Evolutionary conservation across 208 protist genomes (phyloP), one percentile per base, ranked within the genome.

Genomic region (Porcisia deanei): DNA sequence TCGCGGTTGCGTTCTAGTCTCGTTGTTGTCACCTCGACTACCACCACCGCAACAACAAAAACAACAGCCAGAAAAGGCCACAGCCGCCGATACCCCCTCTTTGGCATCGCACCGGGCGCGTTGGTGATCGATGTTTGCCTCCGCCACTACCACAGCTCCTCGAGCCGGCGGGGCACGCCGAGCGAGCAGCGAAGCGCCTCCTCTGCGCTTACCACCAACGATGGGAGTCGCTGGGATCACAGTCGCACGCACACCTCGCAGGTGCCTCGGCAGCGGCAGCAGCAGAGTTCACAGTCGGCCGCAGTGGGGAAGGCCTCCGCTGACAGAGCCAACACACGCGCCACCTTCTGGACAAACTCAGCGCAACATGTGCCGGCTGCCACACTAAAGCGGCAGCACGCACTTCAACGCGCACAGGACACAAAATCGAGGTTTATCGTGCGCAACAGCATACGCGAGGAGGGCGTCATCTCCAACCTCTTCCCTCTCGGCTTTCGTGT

Each of bases 401-500:
- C 83, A 2, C 41, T 83, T 25, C 86, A 88, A 22, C 85, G 91
- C 20, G 71, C 76, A 18, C 37, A 79, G 10, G 94, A 97, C 73
- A 94, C 88, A 78, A 83, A 84, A 67, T 87, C 81, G 3, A 87
- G 89, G 39, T 95, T 88, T 60, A 25, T 71, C 34, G 88, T 91
- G 1, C 87, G 91, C 61, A 76, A 81, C 43, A 81, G 76, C 18
- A n/a, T 97, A 41, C 90, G 86, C 53, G 83, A 90, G 14, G 90
- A 92, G 60, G 94, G 94, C 53, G 91, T 90, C 18, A 52, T 87
- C 25, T 96, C 91, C 22, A 97, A 97, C 69, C 37, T 97, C 18
- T 97, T 86, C 70, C 87, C 88, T 0, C 14, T 97, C 20, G 20
- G 14, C 37, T 86, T 93, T 39, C 45, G 8, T 54, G 57, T 5